phyloP scores from a whole-genome alignment of 2,329 filamentous ascomycete species.

The Aspergillus unguis region DNA sequence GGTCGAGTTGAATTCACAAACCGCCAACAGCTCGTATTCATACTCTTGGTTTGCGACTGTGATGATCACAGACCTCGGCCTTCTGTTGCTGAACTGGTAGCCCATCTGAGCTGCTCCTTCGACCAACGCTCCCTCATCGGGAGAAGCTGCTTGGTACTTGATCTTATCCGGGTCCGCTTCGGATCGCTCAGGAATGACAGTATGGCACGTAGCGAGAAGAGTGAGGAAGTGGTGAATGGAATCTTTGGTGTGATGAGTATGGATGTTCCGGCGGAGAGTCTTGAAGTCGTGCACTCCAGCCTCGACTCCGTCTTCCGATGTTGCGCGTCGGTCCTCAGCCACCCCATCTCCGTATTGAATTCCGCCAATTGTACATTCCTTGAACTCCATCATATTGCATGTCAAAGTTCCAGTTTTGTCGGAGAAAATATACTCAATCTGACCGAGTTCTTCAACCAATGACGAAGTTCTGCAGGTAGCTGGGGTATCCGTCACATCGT shows the following conservation, averaged over 20 bases:
- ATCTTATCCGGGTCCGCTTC: slow-evolving; percentile 76
- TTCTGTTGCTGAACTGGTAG: slow-evolving; percentile 86
- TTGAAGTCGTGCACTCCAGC: slow-evolving; percentile 83
- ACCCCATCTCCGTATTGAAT: slow-evolving; percentile 92
- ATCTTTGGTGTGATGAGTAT: slow-evolving; percentile 56
- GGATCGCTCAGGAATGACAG: slow-evolving; percentile 87
- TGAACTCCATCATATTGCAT: slow-evolving; percentile 99
- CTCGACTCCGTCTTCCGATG: slow-evolving; percentile 71
- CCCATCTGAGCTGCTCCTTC: slow-evolving; percentile 82
- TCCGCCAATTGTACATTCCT: slow-evolving; percentile 87
- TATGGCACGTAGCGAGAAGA: slow-evolving; percentile 87
- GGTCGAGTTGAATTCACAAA: slow-evolving; percentile 99
- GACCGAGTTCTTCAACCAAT: slow-evolving; percentile 91
- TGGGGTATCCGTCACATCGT: slow-evolving; percentile 90
- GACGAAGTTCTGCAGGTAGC: slow-evolving; percentile 95
- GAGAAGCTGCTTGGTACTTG: slow-evolving; percentile 97
- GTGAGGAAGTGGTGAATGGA: slow-evolving; percentile 80
- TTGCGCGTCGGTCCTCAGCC: slow-evolving; percentile 81
- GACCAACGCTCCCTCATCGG: slow-evolving; percentile 94
- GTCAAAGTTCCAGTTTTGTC: slow-evolving; percentile 97
- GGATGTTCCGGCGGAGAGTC: slow-evolving; percentile 66
- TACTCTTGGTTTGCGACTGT: slow-evolving; percentile 67
- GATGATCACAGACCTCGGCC: slow-evolving; percentile 83
- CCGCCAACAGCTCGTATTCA: slow-evolving; percentile 87
- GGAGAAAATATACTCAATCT: slow-evolving; percentile 98